Base-by-base conservation (phyloP, 495 filamentous ascomycete species). In the Geoglossum glabrum region DNA sequence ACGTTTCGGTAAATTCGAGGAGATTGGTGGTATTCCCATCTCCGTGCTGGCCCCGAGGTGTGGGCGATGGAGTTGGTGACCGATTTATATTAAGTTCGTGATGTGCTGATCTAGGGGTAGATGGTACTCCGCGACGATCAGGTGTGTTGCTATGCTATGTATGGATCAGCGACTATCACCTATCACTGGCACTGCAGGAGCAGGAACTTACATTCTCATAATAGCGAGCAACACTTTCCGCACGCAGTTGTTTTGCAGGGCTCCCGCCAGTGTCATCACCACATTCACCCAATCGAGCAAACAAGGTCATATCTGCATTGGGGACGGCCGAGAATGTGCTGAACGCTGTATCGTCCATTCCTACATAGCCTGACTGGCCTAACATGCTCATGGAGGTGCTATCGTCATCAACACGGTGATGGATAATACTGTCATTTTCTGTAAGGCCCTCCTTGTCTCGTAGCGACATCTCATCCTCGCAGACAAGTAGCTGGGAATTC, bases 301-400 rank as follows among this genome's bases (percentile, higher is more conserved):
- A 87, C 61, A 81, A 77, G n/a, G 87, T 92, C 79, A 92, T 81
- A 59, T 92, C 87, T 27, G 68, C 66, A 55, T 74, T 74, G 3
- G 87, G 86, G 45, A 94, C 78, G 0, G 86, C 85, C 3, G 89
- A 95, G 69, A 94, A 95, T 15, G 75, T 78, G 69, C 86, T 93
- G 64, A 92, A 84, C 43, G 82, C 84, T 21, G 85, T 90, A 62
- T 93, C 88, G 63, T 94, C 86, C 59, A 81, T 74, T 21, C 63
- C 60, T 47, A 72, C 71, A 23, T 73, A 64, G 23, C 54, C 54
- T 25, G 54, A 56, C 30, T 56, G 25, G 31, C 25, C 54, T 5
- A 31, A 25, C 10, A 36, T 31, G 50, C 33, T 54, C 15, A 28
- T 17, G 30, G 50, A 31, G 11, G 50, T 45, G 10, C 40, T 45